Evolutionary conservation across 2,329 filamentous ascomycete species (phyloP), one percentile per base, ranked within the genome.

Genomic region (Cytospora piceicola): DNA sequence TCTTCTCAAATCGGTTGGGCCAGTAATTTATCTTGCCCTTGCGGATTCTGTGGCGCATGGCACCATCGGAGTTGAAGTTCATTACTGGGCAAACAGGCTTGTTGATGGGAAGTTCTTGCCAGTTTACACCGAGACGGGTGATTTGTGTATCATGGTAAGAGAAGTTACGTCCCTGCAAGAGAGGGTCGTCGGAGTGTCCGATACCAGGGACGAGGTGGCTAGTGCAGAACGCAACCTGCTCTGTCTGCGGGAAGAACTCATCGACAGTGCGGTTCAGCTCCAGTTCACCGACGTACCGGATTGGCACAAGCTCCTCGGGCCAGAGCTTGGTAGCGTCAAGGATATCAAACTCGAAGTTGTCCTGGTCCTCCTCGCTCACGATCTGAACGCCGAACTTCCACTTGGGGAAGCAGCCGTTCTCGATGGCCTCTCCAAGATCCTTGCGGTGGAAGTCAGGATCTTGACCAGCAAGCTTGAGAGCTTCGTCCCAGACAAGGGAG

Each of bases 331-430:
- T 96, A 0, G 92, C 89, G 70, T 96, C 92, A 1, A 96, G 84
- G 34, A 94, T 89, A 72, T 95, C 92, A 67, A 95, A 94, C 4
- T 94, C 92, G 67, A 94, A 96, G 20, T 91, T 86, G 68, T 94
- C 82, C 73, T 92, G 86, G 58, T 88, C 83, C 11, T 82, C 83
- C 69, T 94, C 91, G 20, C 46, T 20, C 27, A 95, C 85, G 4
- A 88, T 82, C 73, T 96, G 92, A n/a, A 96, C 88, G 53, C 90
- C 91, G 39, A 95, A 92, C 72, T 90, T 90, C 91, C 91, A 95
- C 72, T 88, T 90, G 11, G 91, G 91, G 71, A 83, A 93, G 0
- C 83, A 82, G 8, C 90, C 90, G 20, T 81, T 87, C 15, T 90
- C 87, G 60, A 95, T 94, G 7, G 91, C 91, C 67, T 91, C 87